Percentiles rank a stretch among this genome's conserved stretches.
These are phyloP conservation scores for Apiotrichum akiyoshidainum DNA, from an alignment of 1,284 basidiomycete genomes.

Conservation along the genomic window DNA sequence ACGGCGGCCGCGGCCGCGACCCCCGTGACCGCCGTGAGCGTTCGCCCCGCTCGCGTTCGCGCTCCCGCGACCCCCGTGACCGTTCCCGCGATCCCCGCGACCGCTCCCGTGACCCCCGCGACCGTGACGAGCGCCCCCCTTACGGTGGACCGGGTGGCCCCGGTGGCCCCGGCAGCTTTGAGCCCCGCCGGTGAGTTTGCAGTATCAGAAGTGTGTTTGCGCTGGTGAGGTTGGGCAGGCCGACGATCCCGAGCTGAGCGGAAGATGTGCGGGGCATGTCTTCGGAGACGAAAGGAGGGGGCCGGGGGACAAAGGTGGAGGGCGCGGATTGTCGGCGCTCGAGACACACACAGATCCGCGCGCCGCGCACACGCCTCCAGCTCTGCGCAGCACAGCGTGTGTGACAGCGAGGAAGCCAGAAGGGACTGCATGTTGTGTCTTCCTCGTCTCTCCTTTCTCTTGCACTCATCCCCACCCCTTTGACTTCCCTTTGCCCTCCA, in stretches of 20 bases:
- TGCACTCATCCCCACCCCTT: not conserved
- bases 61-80: not conserved
- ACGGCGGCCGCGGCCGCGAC: slow-evolving; percentile 13
- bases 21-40: slow-evolving; percentile 8
- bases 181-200: not conserved
- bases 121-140: not conserved
- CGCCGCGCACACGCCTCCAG: no score
- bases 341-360: no score
- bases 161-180: not conserved
- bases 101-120: slow-evolving; percentile 1
- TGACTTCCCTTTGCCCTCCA: not conserved
- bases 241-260: no score
- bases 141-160: not conserved
- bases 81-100: slow-evolving; percentile 6
- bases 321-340: no score
- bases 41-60: not conserved
- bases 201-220: not conserved
- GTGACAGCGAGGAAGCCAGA: no score
- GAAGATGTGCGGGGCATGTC: no score
- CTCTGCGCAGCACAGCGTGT: no score
- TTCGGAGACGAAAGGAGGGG: no score
- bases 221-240: no score
- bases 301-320: no score
- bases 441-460: not conserved
- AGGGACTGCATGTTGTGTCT: not conserved